Evolutionary conservation across 2,329 filamentous ascomycete species (phyloP), one percentile per base, ranked within the genome.

Genomic region (Penicillium sp.): DNA sequence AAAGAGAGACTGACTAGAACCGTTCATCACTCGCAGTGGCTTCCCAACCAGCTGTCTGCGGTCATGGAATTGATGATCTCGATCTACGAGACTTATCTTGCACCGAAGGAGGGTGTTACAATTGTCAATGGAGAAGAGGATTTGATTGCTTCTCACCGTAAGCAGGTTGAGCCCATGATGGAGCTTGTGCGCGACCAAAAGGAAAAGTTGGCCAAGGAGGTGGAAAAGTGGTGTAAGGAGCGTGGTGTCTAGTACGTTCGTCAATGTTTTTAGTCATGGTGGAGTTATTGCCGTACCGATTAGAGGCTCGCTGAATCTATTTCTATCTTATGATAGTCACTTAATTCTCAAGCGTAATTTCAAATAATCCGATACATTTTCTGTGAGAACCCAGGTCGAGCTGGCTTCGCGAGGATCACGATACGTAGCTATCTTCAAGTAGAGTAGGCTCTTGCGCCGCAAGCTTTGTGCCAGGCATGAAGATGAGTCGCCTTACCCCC

Each of bases 11-110:
- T 48, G 12, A 48, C 24, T 11, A 13, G 13, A 12, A 35, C 8
- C 43, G 8, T 8, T 35, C 5, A 8, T 5, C 4, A n/a, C 18
- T 25, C 5, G 11, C 9, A 73, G 65, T 75, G 73, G 73, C 62
- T 75, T 36, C 73, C 73, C 0, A 75, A 75, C 47, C 73, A 75
- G 51, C 60, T 75, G 4, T 70, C 68, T 3, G 72, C 71, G 1
- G 73, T 75, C n/a, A 73, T 75, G 70, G 72, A 74, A 33, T 57
- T 74, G 49, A 74, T 75, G 73, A 57, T 74, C n/a, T 59, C 64
- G 2, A 68, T 73, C 28, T 73, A 74, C 32, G 65, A 70, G n/a
- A 62, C 57, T 1, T 61, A 69, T 29, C 62, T 71, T 39, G 66
- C 60, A 2, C 64, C 67, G 1, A 62, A 60, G 45, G 64, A 69